These are phyloP conservation scores for Tetratostichococcus sp. DNA, from an alignment of 139 green algal species.

Conservation along the genomic window DNA sequence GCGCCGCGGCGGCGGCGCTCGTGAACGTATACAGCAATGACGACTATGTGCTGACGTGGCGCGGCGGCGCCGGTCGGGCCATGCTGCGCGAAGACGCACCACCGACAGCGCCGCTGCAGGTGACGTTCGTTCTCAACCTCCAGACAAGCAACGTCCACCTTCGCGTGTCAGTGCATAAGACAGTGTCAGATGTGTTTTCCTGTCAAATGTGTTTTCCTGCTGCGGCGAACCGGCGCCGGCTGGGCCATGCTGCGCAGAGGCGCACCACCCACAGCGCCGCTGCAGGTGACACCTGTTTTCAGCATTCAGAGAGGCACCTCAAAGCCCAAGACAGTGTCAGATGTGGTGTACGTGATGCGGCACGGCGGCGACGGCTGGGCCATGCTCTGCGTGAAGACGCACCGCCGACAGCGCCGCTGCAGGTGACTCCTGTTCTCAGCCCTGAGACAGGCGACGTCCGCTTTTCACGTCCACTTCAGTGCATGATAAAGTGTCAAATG, in stretches of 20 bases:
- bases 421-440: not conserved
- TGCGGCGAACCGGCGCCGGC: constrained; percentile 31
- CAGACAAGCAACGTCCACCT: too few relatives aligned
- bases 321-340: too few relatives aligned
- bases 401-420: not conserved
- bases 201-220: too few relatives aligned
- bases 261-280: not conserved
- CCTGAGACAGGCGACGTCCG: too few relatives aligned
- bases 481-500: too few relatives aligned
- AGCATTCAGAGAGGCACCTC: too few relatives aligned
- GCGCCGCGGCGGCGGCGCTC: constrained; percentile 7
- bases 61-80: constrained; percentile 32
- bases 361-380: constrained; percentile 33
- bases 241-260: constrained; percentile 52
- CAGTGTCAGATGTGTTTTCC: too few relatives aligned
- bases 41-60: constrained; percentile 58
- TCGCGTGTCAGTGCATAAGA: too few relatives aligned
- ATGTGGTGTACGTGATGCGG: too few relatives aligned
- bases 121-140: not conserved
- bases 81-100: constrained; percentile 43
- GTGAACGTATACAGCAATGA: constrained; percentile 41
- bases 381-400: constrained; percentile 45
- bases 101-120: not conserved
- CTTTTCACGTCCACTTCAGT: too few relatives aligned
- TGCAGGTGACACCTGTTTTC: not conserved